Percentiles rank a stretch among this genome's conserved stretches.
phyloP scores from a whole-genome alignment of 2,329 filamentous ascomycete genomes.

The Sclerotinia spermophila region DNA sequence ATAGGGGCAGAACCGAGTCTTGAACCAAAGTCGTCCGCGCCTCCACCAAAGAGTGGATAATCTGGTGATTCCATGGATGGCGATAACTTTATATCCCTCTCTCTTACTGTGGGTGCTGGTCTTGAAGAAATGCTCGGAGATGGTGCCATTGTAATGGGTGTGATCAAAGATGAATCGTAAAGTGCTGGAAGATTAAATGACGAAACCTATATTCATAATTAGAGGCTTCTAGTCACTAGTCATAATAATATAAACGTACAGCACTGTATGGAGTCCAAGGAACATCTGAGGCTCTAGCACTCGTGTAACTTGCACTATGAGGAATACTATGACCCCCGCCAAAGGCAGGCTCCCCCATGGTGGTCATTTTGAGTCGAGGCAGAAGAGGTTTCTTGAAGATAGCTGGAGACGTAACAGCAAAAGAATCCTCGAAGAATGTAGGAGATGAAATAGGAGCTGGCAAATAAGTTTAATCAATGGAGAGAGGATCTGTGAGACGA shows the following conservation, averaged over 20 bases:
- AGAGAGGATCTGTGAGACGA: neutral
- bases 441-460: slow-evolving; percentile 2
- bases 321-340: slow-evolving; percentile 8
- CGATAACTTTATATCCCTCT: slow-evolving; percentile 26
- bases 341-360: slow-evolving; percentile 17
- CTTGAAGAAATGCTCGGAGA: slow-evolving; percentile 26
- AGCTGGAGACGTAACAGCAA: slow-evolving; percentile 8
- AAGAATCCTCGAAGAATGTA: slow-evolving; percentile 1
- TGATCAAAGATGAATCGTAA: slow-evolving; percentile 32
- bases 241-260: slow-evolving; percentile 25
- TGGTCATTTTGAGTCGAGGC: slow-evolving; percentile 8
- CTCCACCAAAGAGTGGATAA: slow-evolving; percentile 24
- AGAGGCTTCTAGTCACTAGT: neutral
- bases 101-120: slow-evolving; percentile 17
- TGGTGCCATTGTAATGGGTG: slow-evolving; percentile 31
- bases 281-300: slow-evolving; percentile 15
- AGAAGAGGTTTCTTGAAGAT: slow-evolving; percentile 16
- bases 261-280: slow-evolving; percentile 30
- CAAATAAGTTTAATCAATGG: neutral
- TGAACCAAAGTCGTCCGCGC: slow-evolving; percentile 24
- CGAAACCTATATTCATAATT: slow-evolving; percentile 30
- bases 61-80: slow-evolving; percentile 22
- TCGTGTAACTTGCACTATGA: slow-evolving; percentile 11
- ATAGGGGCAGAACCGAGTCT: slow-evolving; percentile 25
- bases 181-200: slow-evolving; percentile 34